Evolutionary conservation across 768 basidiomycete species (phyloP), one percentile per base, ranked within the genome.

Genomic region (Candolleomyces efflorescens): DNA sequence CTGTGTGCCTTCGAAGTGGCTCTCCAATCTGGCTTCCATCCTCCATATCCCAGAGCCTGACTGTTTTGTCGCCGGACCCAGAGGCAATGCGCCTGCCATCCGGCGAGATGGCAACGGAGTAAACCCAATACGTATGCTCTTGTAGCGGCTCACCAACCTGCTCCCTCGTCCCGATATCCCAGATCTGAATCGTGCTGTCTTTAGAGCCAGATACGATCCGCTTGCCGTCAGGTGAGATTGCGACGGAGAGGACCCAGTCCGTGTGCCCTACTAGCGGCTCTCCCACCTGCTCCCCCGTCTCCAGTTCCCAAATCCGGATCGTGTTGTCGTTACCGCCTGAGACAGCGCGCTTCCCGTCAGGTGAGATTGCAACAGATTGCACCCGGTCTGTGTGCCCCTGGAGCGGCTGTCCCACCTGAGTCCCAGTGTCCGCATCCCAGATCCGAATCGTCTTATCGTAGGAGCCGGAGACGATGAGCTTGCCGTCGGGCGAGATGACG

Each of bases 371-470:
- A 43, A 65, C 62, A 13, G 58, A 58, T 11, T n/a, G 46, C 15
- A 69, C 60, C 17, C 15, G 53, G 13, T 41, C 46, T 6, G 27
- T 32, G 46, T 68, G 68, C 2, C 60, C 62, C 23, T 59, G 36
- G 74, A 58, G 67, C 55, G 24, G 76, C 6, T 62, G 58, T 18
- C 39, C 50, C 26, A 41, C 32, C n/a, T 38, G 49, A 13, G 56
- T 49, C 7, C 65, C 61, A 2, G 54, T 63, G 39, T 59, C 50
- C 63, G 49, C 53, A 53, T 71, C 64, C 69, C 72, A 71, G n/a
- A 71, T 37, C 11, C 62, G 46, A 24, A 71, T 54, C 3, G 60
- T 65, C 32, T 56, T 56, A 50, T 70, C 68, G 10, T 48, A 22
- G 3, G 68, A 70, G 1, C 60, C 65, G 0, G 68, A 67, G 6